phyloP scores from a whole-genome alignment of 2,329 filamentous ascomycete genomes.

The Simplicillium aogashimaense region DNA sequence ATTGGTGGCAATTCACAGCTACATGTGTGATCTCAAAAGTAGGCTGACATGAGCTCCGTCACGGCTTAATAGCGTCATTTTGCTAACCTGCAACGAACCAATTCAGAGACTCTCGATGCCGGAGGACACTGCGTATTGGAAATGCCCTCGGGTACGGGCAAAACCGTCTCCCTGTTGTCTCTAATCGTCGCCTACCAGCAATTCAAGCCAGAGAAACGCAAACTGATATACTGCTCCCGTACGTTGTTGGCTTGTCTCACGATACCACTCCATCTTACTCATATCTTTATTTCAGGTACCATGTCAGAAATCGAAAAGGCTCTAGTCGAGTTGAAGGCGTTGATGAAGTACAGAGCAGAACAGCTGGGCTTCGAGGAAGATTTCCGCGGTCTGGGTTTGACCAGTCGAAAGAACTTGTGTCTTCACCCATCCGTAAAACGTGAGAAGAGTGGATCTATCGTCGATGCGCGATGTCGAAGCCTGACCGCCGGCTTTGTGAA shows the following conservation, averaged over 20 bases:
- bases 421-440: slow-evolving; percentile 91
- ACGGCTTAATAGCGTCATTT: not conserved
- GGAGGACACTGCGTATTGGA: slow-evolving; percentile 94
- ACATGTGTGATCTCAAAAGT: slow-evolving; percentile 51
- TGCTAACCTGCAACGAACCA: not conserved
- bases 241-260: slow-evolving; percentile 2
- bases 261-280: not conserved
- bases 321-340: slow-evolving; percentile 74
- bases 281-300: slow-evolving; percentile 52
- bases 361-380: slow-evolving; percentile 88
- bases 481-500: slow-evolving; percentile 95
- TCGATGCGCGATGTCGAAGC: slow-evolving; percentile 92
- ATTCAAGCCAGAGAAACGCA: slow-evolving; percentile 83
- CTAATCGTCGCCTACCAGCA: slow-evolving; percentile 96
- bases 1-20: slow-evolving; percentile 21
- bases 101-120: slow-evolving; percentile 68
- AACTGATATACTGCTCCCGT: slow-evolving; percentile 98
- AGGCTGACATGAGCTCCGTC: slow-evolving; percentile 6
- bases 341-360: slow-evolving; percentile 91
- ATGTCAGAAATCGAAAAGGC: slow-evolving; percentile 99
- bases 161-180: slow-evolving; percentile 90
- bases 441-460: slow-evolving; percentile 88
- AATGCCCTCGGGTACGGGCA: slow-evolving; percentile 98
- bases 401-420: slow-evolving; percentile 94
- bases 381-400: slow-evolving; percentile 83